Conservation (phyloP, 2,329 filamentous ascomycete genomes). For the Xylaria polymorpha region DNA sequence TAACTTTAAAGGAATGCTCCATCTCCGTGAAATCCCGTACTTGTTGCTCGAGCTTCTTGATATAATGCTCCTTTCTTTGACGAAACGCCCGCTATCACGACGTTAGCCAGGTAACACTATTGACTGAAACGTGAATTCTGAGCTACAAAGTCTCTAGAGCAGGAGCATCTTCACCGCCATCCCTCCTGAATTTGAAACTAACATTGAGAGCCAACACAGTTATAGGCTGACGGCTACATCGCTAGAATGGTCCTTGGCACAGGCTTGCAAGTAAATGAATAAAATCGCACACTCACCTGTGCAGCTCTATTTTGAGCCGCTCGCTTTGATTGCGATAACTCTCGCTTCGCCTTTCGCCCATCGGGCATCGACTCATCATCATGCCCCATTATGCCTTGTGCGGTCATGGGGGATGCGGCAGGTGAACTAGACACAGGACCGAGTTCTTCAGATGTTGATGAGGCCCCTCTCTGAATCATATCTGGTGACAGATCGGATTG, state of each 20-base stretch:
- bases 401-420: conserved; percentile 46
- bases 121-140: no score
- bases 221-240: no score
- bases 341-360: conserved; percentile 83
- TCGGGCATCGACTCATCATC: conserved; percentile 57
- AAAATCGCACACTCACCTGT: conserved; percentile 73
- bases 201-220: neutral
- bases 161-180: neutral
- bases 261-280: conserved; percentile 12
- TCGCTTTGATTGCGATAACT: conserved; percentile 94
- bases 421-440: conserved; percentile 47
- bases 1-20: conserved; percentile 79
- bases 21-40: conserved; percentile 83
- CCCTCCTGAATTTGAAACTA: neutral
- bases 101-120: conserved; percentile 25
- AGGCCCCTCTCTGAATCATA: conserved; percentile 50
- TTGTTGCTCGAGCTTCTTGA: conserved; percentile 96
- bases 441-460: conserved; percentile 48
- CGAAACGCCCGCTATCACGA: conserved; percentile 85
- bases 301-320: conserved; percentile 96
- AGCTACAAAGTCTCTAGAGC: neutral
- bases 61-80: conserved; percentile 97
- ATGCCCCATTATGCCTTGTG: conserved; percentile 49
- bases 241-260: neutral
- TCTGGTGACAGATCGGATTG: conserved; percentile 42